phyloP scores from a whole-genome alignment of 2,329 filamentous ascomycete species.

The Talaromyces sp. region DNA sequence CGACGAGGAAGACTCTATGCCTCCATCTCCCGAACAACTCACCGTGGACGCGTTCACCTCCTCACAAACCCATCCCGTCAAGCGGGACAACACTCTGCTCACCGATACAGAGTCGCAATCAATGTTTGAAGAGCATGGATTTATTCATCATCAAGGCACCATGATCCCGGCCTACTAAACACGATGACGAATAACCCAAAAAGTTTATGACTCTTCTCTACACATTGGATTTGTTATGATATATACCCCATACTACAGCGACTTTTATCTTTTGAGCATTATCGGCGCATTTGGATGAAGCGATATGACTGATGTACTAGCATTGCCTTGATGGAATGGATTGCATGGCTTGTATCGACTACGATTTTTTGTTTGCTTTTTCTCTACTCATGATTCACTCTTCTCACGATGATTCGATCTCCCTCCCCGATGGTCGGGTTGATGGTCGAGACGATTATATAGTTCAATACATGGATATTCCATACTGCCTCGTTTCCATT shows the following conservation, averaged over 20 bases:
- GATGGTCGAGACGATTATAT: constrained; percentile 11
- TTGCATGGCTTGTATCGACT: constrained; percentile 1
- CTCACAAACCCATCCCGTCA: constrained; percentile 42
- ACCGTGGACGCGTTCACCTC: constrained; percentile 56
- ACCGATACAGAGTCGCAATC: constrained; percentile 34
- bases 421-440: constrained; percentile 1
- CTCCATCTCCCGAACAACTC: constrained; percentile 61
- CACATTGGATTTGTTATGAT: constrained; percentile 11
- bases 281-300: constrained; percentile 8
- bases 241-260: constrained; percentile 11
- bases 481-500: not conserved
- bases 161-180: constrained; percentile 50
- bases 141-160: constrained; percentile 43
- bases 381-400: constrained; percentile 3
- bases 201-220: constrained; percentile 2
- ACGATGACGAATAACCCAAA: not conserved
- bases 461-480: not conserved
- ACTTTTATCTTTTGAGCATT: constrained; percentile 9
- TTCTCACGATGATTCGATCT: constrained; percentile 10
- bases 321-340: constrained; percentile 7
- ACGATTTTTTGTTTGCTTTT: constrained; percentile 2
- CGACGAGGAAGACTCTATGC: constrained; percentile 68
- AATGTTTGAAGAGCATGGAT: constrained; percentile 47
- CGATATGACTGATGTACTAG: not conserved
- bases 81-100: constrained; percentile 21